Base-by-base conservation (phyloP, 1,139 yeast species). In the Meyerozyma sp. region DNA sequence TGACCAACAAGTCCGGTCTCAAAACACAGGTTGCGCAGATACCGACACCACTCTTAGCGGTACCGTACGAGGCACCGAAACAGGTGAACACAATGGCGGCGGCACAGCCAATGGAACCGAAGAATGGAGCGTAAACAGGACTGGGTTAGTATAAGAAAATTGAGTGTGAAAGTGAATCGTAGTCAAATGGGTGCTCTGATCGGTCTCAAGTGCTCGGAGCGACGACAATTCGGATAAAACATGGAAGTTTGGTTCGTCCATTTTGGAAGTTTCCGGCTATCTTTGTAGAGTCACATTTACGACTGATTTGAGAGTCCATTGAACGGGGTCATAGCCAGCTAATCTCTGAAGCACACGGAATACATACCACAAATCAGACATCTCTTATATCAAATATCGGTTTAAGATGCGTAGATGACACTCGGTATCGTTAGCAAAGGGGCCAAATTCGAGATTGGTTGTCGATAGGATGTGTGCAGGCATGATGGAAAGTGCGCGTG, bases 41-140 rank as follows among this genome's bases (percentile, higher is more conserved):
- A 82, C 99, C 98, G 52, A 93, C 95, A 73, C 99, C 99, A 36
- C 96, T 86, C 74, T 94, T 94, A 62, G 99, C 99, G 55, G 98
- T 94, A 77, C 98, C 99, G 68, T 91, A 90, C 44, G 98, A 93
- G 57, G 99, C 98, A 76, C 99, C 99, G 61, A 91, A 86, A 70
- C 96, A 89, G 68, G 98, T 93, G 81, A 93, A 90, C 62, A 93
- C 88, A 65, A 94, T 93, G 68, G 99, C 98, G 46, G 98, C 91
- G 49, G 98, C 96, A 77, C 98, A 94, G 63, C 98, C 98, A 66
- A 93, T 88, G 58, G 97, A 91, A 65, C 96, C 96, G 67, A 90
- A 88, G 75, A 90, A 90, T 66, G 97, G 96, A 63, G 89, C 88
- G 64, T 82, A 82, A 69, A 82, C 88, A 61, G 89, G 89, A 67